phyloP scores from a whole-genome alignment of 495 filamentous ascomycete genomes.

The Aspergillus panamensis region DNA sequence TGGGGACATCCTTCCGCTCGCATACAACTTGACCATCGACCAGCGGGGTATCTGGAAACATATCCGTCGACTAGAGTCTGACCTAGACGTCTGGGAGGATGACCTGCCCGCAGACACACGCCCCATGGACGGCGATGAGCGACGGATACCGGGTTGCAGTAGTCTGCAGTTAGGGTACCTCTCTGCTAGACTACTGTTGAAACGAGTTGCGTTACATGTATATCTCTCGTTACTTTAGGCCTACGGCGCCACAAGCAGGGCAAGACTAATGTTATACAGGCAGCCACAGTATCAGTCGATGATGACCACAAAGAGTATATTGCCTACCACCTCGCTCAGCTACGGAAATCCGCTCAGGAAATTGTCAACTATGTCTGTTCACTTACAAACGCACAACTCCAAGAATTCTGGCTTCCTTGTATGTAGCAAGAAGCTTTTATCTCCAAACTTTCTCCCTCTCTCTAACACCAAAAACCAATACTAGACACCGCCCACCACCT shows the following conservation, averaged over 20 bases:
- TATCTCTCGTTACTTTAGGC: background rate
- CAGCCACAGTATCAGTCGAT: constrained; percentile 10
- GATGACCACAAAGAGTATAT: constrained; percentile 14
- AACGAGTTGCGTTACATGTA: constrained; percentile 27
- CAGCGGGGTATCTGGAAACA: constrained; percentile 20
- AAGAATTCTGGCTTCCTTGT: constrained; percentile 31
- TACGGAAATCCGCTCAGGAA: constrained; percentile 27
- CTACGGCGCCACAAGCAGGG: background rate
- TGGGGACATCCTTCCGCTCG: constrained; percentile 33
- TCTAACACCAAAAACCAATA: background rate
- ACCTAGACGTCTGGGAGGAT: constrained; percentile 31
- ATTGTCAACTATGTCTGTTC: constrained; percentile 26
- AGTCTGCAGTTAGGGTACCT: constrained; percentile 35
- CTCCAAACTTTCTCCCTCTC: background rate
- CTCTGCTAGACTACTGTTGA: constrained; percentile 28
- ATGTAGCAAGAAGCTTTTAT: background rate
- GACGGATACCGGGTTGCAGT: constrained; percentile 24
- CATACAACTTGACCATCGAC: constrained; percentile 26
- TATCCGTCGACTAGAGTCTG: constrained; percentile 20
- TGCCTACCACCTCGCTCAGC: constrained; percentile 24
- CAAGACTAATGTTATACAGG: constrained; percentile 7
- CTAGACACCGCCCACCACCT: constrained; percentile 26
- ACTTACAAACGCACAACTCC: constrained; percentile 18
- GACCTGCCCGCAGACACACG: constrained; percentile 17
- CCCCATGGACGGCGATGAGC: constrained; percentile 16